phyloP scores from a whole-genome alignment of 306 rosid species.

The Vigna hirtella region DNA sequence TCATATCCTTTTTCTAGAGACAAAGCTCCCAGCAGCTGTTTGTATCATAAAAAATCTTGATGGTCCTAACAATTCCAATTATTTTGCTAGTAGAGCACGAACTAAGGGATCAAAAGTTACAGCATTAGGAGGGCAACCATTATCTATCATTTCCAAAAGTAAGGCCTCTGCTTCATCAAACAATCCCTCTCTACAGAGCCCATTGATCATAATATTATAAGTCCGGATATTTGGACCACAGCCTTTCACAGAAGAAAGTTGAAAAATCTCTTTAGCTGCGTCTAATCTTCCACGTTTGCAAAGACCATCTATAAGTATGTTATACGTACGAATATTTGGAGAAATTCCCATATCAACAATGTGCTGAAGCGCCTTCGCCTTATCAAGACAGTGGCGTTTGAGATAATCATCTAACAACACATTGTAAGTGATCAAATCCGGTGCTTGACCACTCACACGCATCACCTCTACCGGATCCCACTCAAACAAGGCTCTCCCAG shows the following conservation, averaged over 20 bases:
- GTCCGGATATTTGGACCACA: slow-evolving; percentile 44
- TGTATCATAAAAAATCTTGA: slow-evolving; percentile 22
- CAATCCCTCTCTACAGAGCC: slow-evolving; percentile 44
- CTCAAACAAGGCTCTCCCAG: slow-evolving; percentile 35
- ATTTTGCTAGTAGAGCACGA: slow-evolving; percentile 40
- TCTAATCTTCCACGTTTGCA: slow-evolving; percentile 44
- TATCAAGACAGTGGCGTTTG: slow-evolving; percentile 36
- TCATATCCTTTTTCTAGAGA: slow-evolving; percentile 9
- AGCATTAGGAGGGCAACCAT: slow-evolving; percentile 39
- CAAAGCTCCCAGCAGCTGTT: slow-evolving; percentile 33
- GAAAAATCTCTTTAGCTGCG: slow-evolving; percentile 41
- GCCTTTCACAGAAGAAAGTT: slow-evolving; percentile 34
- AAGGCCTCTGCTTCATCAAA: slow-evolving; percentile 47
- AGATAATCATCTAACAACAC: slow-evolving; percentile 42
- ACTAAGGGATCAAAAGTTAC: slow-evolving; percentile 47
- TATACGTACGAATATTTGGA: slow-evolving; percentile 47
- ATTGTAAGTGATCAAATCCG: slow-evolving; percentile 51
- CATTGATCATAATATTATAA: slow-evolving; percentile 50
- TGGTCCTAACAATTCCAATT: background rate
- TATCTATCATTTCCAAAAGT: slow-evolving; percentile 43
- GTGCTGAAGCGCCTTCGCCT: slow-evolving; percentile 43
- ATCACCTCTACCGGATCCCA: slow-evolving; percentile 43
- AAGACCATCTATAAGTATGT: slow-evolving; percentile 49
- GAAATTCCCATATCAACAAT: slow-evolving; percentile 39
- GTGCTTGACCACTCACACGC: slow-evolving; percentile 41